These are phyloP conservation scores for Penicillium waksmanii DNA, from an alignment of 495 filamentous ascomycete species.

Conservation along the genomic window DNA sequence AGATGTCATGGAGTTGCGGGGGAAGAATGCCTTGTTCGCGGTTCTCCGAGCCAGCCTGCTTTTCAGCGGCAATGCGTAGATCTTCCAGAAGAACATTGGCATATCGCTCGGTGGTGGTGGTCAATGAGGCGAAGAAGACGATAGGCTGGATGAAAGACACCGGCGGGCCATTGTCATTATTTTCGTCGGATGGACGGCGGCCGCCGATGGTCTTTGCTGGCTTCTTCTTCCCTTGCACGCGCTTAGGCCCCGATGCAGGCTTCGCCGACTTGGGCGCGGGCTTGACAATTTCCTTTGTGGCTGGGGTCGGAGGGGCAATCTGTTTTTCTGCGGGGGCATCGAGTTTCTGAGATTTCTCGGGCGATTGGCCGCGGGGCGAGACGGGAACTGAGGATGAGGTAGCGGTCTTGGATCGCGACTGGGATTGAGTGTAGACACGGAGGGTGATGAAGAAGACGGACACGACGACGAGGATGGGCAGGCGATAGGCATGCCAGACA, in stretches of 20 bases:
- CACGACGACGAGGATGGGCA: conserved; percentile 39
- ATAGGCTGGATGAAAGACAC: conserved; percentile 65
- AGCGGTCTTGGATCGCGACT: conserved; percentile 31
- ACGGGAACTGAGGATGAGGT: conserved; percentile 39
- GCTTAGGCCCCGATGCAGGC: conserved; percentile 38
- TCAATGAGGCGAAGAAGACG: conserved; percentile 87
- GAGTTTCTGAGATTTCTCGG: conserved; percentile 28
- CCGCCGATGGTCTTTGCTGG: conserved; percentile 33
- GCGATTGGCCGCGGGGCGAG: conserved; percentile 39
- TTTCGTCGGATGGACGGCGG: conserved; percentile 23
- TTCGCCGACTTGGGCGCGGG: conserved; percentile 18
- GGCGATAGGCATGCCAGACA: conserved; percentile 47
- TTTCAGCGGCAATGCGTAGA: conserved; percentile 43
- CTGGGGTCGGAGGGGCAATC: neutral
- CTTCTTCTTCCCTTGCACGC: conserved; percentile 44
- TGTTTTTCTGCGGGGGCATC: conserved; percentile 11
- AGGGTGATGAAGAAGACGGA: conserved; percentile 29
- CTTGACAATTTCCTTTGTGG: conserved; percentile 10
- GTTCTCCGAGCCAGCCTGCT: conserved; percentile 33
- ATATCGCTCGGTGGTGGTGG: conserved; percentile 73
- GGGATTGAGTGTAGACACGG: conserved; percentile 30
- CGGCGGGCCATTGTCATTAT: conserved; percentile 13
- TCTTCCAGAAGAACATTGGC: conserved; percentile 60
- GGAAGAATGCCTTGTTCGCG: conserved; percentile 49
- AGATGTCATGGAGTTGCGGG: conserved; percentile 74